phyloP scores from a whole-genome alignment of 2,329 filamentous ascomycete species.

The Emergomyces pasteurianus region DNA sequence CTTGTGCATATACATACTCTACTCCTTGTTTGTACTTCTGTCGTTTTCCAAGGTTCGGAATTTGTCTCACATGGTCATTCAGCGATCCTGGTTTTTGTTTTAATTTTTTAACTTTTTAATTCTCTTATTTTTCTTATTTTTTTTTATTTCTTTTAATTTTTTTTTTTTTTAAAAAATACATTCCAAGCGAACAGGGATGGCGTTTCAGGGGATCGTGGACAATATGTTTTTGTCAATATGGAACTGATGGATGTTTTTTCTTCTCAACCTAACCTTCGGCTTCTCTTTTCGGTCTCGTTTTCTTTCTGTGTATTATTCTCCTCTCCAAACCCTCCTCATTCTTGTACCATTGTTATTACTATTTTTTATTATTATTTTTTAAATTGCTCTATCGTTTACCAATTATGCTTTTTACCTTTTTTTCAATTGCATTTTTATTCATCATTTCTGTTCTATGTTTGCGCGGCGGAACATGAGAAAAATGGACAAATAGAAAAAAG shows the following conservation, averaged over 20 bases:
- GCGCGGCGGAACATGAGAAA: background rate
- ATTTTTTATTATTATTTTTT: background rate
- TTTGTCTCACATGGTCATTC: background rate
- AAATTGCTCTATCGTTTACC: background rate
- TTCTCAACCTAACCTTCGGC: too few relatives aligned
- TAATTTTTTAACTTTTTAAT: background rate
- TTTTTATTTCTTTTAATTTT: background rate
- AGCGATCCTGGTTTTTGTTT: background rate
- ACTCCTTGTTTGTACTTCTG: background rate
- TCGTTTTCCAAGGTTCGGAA: background rate
- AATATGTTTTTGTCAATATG: background rate
- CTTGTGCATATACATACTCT: constrained; percentile 7
- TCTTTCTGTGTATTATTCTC: background rate
- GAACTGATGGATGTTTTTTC: background rate
- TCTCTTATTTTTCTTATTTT: background rate
- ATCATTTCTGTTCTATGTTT: background rate
- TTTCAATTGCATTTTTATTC: background rate
- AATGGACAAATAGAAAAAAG: background rate
- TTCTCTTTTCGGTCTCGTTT: background rate
- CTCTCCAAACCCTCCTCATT: background rate
- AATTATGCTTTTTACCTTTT: background rate
- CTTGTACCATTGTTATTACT: background rate
- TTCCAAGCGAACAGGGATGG: background rate
- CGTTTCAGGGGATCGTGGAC: background rate
- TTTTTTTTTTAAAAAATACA: background rate